Base-by-base conservation (phyloP, 2,329 filamentous ascomycete genomes). In the Didymella pomorum region DNA sequence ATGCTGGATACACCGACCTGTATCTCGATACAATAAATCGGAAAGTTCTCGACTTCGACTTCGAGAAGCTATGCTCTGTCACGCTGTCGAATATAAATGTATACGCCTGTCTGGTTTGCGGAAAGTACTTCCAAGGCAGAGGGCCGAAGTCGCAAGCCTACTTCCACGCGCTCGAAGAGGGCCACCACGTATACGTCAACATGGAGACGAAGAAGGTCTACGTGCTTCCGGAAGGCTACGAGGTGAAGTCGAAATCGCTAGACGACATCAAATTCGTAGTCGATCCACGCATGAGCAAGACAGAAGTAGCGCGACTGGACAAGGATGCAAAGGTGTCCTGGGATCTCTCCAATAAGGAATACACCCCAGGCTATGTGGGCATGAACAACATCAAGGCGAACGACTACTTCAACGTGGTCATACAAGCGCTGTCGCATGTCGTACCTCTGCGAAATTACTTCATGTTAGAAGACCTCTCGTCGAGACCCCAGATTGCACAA, bases 301-400 rank as follows among this genome's bases (percentile, higher is more conserved):
- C 86, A 39, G 91, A 98, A 71, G 93, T 98, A 29, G 83, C 87
- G 70, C 87, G 87, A 69, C 80, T 98, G 65, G 95, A 98, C 79
- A 88, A 82, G 71, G 82, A 83, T 65, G 80, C 82, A 52, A 83
- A 83, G 71, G 83, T 81, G 18, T 86, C 87, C 43, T 93, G 89
- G 85, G 94, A 96, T 70, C 83, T 98, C 41, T 83, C 84, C 48
- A 92, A 92, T 63, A 91, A 90, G 77, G 87, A 90, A 74, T 99
- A 99, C 79, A 89, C 89, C 65, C 95, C 95, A 20, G 94, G 95
- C 6, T 99, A 93, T 75, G 92, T 99, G 61, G 95, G 95, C 66
- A 96, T 99, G 91, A 99, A 99, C 84, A 99, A 99, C 79, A 97
- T 99, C 83, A 99, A 99, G 79, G 92, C 95, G 58, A 99, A 99